phyloP scores from a whole-genome alignment of 257 asterid genomes.

The Forsythia suspensa region DNA sequence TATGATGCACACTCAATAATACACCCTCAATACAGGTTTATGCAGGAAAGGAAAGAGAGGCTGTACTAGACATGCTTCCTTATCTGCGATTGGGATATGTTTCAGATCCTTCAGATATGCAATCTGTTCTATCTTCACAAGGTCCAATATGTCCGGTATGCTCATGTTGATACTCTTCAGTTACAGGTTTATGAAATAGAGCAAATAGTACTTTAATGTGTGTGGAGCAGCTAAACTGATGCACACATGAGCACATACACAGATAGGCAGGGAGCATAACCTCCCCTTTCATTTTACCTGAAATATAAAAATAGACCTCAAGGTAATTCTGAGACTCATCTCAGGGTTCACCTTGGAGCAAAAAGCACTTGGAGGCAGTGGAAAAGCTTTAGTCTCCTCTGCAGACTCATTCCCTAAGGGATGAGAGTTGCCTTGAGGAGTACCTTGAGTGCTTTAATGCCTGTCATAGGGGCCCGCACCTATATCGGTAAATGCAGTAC shows the following conservation, averaged over 20 bases:
- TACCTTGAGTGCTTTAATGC: neutral
- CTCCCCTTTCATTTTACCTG: conserved; percentile 5
- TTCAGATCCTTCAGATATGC: conserved; percentile 91
- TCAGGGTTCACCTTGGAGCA: neutral
- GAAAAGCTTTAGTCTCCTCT: neutral
- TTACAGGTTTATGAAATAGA: conserved; percentile 1
- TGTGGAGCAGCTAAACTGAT: neutral
- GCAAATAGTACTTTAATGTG: conserved; percentile 1
- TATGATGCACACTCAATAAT: conserved; percentile 15
- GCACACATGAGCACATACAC: neutral
- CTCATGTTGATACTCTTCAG: conserved; percentile 18
- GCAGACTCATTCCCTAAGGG: neutral
- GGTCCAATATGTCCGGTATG: conserved; percentile 97
- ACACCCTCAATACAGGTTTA: conserved; percentile 48
- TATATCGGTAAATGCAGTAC: neutral
- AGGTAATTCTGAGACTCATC: neutral
- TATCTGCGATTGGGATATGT: conserved; percentile 90
- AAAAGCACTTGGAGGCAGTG: neutral
- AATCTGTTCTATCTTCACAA: conserved; percentile 86
- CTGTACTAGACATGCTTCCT: conserved; percentile 95
- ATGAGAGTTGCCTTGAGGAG: neutral
- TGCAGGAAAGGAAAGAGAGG: conserved; percentile 87
- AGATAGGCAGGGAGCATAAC: conserved; percentile 7
- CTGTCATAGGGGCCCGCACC: neutral
- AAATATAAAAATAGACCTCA: neutral